Evolutionary conservation across 2,329 filamentous ascomycete species (phyloP).

Genomic region (Chrysosporium keratinophilum): DNA sequence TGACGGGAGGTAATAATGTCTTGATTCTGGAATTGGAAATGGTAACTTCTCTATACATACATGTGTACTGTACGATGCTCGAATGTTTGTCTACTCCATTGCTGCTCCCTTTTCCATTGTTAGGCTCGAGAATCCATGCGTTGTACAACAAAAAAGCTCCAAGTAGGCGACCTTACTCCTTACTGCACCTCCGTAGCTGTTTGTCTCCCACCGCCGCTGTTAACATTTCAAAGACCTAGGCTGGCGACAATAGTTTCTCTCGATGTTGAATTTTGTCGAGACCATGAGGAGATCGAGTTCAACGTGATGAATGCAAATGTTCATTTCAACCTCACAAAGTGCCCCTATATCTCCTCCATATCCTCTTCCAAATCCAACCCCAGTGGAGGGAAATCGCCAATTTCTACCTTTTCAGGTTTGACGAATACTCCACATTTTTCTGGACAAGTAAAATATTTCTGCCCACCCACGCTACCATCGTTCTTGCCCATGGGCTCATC

Average conservation of each 20-base stretch:
- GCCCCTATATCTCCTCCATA: constrained; percentile 44
- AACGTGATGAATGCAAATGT: too few species aligned
- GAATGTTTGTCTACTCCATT: background rate
- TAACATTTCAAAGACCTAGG: too few species aligned
- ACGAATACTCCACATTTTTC: constrained; percentile 50
- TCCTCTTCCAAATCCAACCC: constrained; percentile 43
- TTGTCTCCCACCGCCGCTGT: too few species aligned
- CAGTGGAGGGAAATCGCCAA: constrained; percentile 48
- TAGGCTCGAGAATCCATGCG: too few species aligned
- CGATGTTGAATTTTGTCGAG: too few species aligned
- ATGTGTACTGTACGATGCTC: background rate
- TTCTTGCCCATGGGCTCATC: constrained; percentile 59
- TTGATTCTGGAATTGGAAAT: background rate
- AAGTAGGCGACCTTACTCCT: too few species aligned
- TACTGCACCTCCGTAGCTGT: too few species aligned
- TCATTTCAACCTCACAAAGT: too few species aligned
- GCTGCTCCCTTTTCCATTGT: too few species aligned
- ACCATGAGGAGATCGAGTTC: too few species aligned
- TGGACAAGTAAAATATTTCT: constrained; percentile 47
- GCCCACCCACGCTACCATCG: constrained; percentile 44
- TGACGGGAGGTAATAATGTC: background rate
- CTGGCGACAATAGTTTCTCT: too few species aligned
- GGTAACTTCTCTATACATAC: background rate
- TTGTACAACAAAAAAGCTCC: too few species aligned
- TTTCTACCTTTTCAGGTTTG: constrained; percentile 51